A percentile compares a stretch with the other conserved stretches of the same genome.
These are phyloP conservation scores for Areca catechu DNA, from an alignment of 176 grass and related monocot genomes.

Conservation along the genomic window DNA sequence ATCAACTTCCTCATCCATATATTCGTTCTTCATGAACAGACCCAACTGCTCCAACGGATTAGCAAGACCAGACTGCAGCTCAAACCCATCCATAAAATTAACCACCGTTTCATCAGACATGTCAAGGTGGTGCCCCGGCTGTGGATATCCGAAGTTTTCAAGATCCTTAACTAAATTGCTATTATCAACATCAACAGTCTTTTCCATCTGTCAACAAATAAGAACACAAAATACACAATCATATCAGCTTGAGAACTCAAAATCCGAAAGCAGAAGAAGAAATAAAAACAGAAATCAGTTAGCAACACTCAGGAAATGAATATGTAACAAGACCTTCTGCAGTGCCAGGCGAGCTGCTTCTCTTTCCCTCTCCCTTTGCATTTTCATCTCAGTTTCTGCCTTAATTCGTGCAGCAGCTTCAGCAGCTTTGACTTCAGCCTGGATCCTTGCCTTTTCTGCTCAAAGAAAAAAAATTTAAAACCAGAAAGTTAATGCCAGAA, in stretches of 20 bases:
- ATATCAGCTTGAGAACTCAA: too few species aligned
- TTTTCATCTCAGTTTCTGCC: slow-evolving; percentile 48
- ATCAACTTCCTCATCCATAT: slow-evolving; percentile 36
- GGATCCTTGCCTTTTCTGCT: slow-evolving; percentile 70
- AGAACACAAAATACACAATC: not conserved
- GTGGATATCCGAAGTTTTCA: slow-evolving; percentile 28
- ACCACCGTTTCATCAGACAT: slow-evolving; percentile 21
- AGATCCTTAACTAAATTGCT: slow-evolving; percentile 53
- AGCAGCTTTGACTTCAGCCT: slow-evolving; percentile 65
- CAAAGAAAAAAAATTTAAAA: not conserved
- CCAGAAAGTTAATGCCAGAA: slow-evolving; percentile 1
- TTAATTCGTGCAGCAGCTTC: slow-evolving; percentile 50
- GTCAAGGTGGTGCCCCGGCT: slow-evolving; percentile 22
- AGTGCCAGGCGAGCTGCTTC: slow-evolving; percentile 58
- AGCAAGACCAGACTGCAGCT: slow-evolving; percentile 19
- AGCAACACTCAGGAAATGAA: not conserved
- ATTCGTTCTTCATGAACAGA: slow-evolving; percentile 67
- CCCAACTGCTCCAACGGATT: slow-evolving; percentile 62
- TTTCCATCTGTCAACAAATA: slow-evolving; percentile 52
- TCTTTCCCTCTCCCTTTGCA: slow-evolving; percentile 62
- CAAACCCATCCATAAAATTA: slow-evolving; percentile 38
- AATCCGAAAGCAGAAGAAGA: not conserved
- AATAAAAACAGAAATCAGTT: slow-evolving; percentile 12
- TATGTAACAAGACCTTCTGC: slow-evolving; percentile 37
- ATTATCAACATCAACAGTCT: slow-evolving; percentile 87